These are phyloP conservation scores for Torrubiellomyces zombiae DNA, from an alignment of 2,329 filamentous ascomycete species.

Conservation along the genomic window DNA sequence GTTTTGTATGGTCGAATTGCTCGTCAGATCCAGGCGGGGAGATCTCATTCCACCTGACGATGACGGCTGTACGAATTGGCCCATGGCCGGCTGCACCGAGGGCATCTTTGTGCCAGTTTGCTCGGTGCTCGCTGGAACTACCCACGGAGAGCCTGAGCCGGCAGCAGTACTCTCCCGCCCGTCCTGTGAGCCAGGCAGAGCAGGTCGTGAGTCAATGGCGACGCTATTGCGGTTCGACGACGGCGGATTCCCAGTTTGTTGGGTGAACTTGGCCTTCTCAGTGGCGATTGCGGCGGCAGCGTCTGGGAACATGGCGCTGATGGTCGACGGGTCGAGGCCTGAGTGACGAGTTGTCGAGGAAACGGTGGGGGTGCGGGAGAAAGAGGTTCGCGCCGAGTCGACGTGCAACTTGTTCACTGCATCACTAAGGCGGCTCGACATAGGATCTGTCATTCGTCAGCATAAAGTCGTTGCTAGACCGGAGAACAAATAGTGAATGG, in stretches of 20 bases:
- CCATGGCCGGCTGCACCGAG: constrained; percentile 70
- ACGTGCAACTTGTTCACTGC: constrained; percentile 92
- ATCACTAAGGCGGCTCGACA: constrained; percentile 90
- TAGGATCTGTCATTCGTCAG: constrained; percentile 50
- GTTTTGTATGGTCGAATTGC: constrained; percentile 59
- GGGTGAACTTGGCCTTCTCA: constrained; percentile 93
- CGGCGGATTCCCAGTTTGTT: constrained; percentile 79
- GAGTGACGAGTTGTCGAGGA: constrained; percentile 72
- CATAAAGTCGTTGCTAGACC: neutral
- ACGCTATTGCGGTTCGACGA: constrained; percentile 87
- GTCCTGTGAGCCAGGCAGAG: constrained; percentile 44
- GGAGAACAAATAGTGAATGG: neutral
- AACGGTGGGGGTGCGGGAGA: constrained; percentile 64
- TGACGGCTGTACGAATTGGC: constrained; percentile 78
- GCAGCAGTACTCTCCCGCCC: constrained; percentile 11
- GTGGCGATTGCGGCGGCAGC: constrained; percentile 96
- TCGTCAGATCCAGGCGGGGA: constrained; percentile 52
- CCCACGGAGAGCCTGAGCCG: constrained; percentile 56
- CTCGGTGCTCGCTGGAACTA: constrained; percentile 31
- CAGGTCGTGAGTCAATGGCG: constrained; percentile 58
- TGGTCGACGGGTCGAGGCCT: constrained; percentile 79
- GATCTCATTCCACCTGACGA: constrained; percentile 62
- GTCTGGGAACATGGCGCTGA: constrained; percentile 98
- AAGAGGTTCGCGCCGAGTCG: constrained; percentile 71
- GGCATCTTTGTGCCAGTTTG: constrained; percentile 52